A percentile compares a stretch with the other conserved stretches of the same genome.
Evolutionary conservation across 257 asterid genomes (phyloP).

Genomic region (Anisodus tanguticus): DNA sequence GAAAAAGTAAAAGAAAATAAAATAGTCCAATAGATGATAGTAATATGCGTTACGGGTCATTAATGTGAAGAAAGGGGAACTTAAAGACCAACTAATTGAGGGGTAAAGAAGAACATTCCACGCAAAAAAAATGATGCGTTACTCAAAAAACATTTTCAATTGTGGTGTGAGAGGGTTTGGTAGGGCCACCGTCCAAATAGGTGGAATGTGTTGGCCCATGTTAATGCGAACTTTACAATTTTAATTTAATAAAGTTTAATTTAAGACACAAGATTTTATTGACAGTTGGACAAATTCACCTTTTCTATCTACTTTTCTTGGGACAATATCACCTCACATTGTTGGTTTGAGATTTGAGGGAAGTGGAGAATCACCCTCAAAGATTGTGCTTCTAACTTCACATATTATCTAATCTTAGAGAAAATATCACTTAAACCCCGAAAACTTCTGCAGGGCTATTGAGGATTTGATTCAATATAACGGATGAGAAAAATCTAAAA

Average conservation of each 20-base stretch:
- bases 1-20: too few relatives aligned
- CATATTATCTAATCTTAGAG: not conserved
- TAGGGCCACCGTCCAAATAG: not conserved
- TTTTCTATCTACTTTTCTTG: not conserved
- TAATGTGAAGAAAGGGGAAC: too few relatives aligned
- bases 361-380: not conserved
- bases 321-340: not conserved
- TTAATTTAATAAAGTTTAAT: not conserved
- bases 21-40: not conserved
- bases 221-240: not conserved
- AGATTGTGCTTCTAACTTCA: not conserved
- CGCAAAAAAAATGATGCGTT: too few relatives aligned
- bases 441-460: not conserved
- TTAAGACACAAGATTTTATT: not conserved
- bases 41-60: not conserved
- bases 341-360: not conserved
- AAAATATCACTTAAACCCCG: not conserved
- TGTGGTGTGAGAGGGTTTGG: not conserved
- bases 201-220: not conserved
- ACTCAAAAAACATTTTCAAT: not conserved
- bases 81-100: too few relatives aligned
- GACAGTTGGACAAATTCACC: slow-evolving; percentile 1
- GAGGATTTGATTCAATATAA: not conserved
- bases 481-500: too few relatives aligned
- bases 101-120: too few relatives aligned